A percentile compares a stretch with the other conserved stretches of the same genome.
Conservation (phyloP, 257 asterid species). For the Eucommia ulmoides region DNA sequence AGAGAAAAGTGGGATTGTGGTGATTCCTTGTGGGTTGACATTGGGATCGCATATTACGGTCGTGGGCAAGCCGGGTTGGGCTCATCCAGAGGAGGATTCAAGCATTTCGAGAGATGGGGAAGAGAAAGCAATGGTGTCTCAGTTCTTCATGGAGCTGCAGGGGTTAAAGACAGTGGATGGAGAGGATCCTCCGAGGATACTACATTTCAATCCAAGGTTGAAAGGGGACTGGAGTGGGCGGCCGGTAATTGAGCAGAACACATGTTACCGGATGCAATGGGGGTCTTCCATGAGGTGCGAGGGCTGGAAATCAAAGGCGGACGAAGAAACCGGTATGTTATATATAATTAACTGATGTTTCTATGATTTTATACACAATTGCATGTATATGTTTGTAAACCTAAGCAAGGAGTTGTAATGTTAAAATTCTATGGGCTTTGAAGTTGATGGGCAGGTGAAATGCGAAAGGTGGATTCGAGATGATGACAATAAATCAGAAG, state of each 20-base stretch:
- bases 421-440: not conserved
- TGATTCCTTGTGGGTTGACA: constrained; percentile 78
- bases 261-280: constrained; percentile 97
- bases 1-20: constrained; percentile 38
- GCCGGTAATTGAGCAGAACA: constrained; percentile 89
- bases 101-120: constrained; percentile 65
- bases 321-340: constrained; percentile 83
- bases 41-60: constrained; percentile 78
- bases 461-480: constrained; percentile 2
- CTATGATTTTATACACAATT: not conserved
- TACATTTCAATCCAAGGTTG: constrained; percentile 81
- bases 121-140: constrained; percentile 77
- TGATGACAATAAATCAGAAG: constrained; percentile 10
- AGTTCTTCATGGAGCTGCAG: constrained; percentile 89
- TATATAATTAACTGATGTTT: constrained; percentile 2
- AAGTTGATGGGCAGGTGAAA: constrained; percentile 1
- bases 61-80: constrained; percentile 62
- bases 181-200: constrained; percentile 85
- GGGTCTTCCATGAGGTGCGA: constrained; percentile 83
- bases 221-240: constrained; percentile 95
- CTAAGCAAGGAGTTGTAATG: not conserved
- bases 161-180: constrained; percentile 87
- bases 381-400: not conserved
- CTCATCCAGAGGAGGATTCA: constrained; percentile 61
- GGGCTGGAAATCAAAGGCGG: constrained; percentile 81